Base-by-base conservation (phyloP, 345 rosid species). In the Gossypium sturtianum region DNA sequence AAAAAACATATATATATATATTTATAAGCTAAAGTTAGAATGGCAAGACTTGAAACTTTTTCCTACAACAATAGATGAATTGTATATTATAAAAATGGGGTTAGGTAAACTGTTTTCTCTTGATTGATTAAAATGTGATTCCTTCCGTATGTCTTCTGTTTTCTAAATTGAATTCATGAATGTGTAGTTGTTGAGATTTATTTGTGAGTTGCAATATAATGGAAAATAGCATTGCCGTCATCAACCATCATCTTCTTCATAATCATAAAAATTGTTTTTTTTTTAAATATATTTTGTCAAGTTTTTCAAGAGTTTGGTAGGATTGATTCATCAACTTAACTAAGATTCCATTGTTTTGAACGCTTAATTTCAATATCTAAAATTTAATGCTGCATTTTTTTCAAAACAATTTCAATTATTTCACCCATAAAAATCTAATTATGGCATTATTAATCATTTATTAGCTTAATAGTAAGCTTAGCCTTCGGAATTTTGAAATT, bases 171-270 rank as follows among this genome's bases (percentile, higher is more conserved):
- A 45, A 9, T 38, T 17, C 48, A 48, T 64, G 68, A 64, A n/a
- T 64, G 49, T 64, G 68, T 41, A 38, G 68, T 64, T 64, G 71
- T 47, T 66, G 71, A 66, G 19, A 47, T 67, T 48, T 67, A 15
- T 20, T 11, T 66, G 2, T 65, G 56, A 41, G 12, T 10, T 17
- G 49, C 2, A 49, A 25, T 20, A 9, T 38, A 51, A 66, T 47
- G 41, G 6, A 47, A 22, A 22, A 47, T 22, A 22, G 34, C 5
- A 12, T 48, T 23, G 45, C 45, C 47, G 47, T 69, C 73, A 29
- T 69, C 47, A 25, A 49, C 23, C 22, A 25, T 49, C 72, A 66
- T 66, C 38, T 15, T 48, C 15, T 25, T 69, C 13, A 16, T 27
- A 49, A 27, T 20, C 25, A 66, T 22, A 5, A 3, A 25, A 23